Base-by-base conservation (phyloP, 106 monocot genomes). In the Ottelia alismoides region DNA sequence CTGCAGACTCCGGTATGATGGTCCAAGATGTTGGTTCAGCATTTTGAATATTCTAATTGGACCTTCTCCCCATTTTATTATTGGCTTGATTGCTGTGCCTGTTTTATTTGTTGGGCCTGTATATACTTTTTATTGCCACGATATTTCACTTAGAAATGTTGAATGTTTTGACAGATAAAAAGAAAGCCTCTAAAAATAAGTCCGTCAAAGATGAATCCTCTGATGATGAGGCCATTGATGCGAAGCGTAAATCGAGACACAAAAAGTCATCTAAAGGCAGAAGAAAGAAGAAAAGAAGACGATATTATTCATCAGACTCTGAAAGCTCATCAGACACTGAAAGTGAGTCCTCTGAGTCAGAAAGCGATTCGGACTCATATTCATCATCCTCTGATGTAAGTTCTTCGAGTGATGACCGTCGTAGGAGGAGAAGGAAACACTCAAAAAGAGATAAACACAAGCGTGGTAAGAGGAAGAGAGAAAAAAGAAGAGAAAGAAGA, bases 91-190 rank as follows among this genome's bases (percentile, higher is more conserved):
- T n/a, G n/a, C n/a, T n/a, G n/a, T n/a, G n/a, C n/a, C 22, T 52
- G 7, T 31, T 1, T 61, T 11, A 19, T 2, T 9, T 20, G 1
- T 45, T 16, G n/a, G 6, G 31, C 2, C 22, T 17, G 31, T 20
- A 30, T 28, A 56, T 31, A 24, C 22, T 49, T n/a, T n/a, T 49
- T 2, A 35, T 61, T 49, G 24, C n/a, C n/a, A n/a, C n/a, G n/a
- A n/a, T n/a, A n/a, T n/a, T n/a, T n/a, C n/a, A n/a, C n/a, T n/a
- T n/a, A n/a, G n/a, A n/a, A n/a, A n/a, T n/a, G n/a, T n/a, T n/a
- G n/a, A n/a, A n/a, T n/a, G n/a, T n/a, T n/a, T n/a, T n/a, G n/a
- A 26, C 69, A 88, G 84, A 96, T 11, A 88, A 96, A 49, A 88
- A 72, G 80, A 84, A 78, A 64, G 19, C 24, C 55, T 26, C 49